phyloP scores from a whole-genome alignment of 495 filamentous ascomycete genomes.

The Cercophora newfieldiana region DNA sequence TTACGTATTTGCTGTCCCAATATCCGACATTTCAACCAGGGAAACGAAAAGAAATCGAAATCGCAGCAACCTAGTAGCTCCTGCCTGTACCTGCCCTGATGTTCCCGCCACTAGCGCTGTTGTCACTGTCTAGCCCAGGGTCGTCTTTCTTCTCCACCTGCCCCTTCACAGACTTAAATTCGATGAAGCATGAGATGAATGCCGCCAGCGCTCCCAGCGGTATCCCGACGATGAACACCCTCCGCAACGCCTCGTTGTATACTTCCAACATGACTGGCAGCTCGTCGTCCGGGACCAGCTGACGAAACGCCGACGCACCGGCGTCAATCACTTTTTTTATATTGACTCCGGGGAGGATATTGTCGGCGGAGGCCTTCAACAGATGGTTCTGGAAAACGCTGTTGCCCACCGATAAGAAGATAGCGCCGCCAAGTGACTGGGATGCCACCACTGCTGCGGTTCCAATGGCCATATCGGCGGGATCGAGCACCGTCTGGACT shows the following conservation, averaged over 20 bases:
- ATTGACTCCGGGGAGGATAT: constrained; percentile 29
- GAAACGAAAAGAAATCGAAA: background rate
- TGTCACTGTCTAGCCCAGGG: background rate
- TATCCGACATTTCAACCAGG: background rate
- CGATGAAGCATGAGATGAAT: constrained; percentile 43
- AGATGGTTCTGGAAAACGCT: constrained; percentile 59
- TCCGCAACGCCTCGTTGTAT: constrained; percentile 36
- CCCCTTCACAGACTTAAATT: constrained; percentile 53
- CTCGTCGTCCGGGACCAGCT: constrained; percentile 31
- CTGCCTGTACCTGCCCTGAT: background rate
- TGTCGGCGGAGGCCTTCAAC: constrained; percentile 33
- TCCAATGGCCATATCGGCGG: constrained; percentile 59
- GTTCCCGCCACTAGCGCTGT: background rate
- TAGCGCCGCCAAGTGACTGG: constrained; percentile 61
- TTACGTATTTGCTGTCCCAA: background rate
- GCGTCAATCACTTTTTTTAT: constrained; percentile 35
- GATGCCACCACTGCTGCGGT: constrained; percentile 61
- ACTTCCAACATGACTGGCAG: constrained; percentile 31
- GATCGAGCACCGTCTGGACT: constrained; percentile 51
- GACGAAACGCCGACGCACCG: constrained; percentile 52
- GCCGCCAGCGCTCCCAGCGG: constrained; percentile 41
- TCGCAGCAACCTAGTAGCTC: background rate
- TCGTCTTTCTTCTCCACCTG: background rate
- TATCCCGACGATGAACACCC: constrained; percentile 32
- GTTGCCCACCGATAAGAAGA: constrained; percentile 64